Percentiles rank a stretch among this genome's conserved stretches.
phyloP scores from a whole-genome alignment of 179 eudicot genomes.

The Corrigiola litoralis region DNA sequence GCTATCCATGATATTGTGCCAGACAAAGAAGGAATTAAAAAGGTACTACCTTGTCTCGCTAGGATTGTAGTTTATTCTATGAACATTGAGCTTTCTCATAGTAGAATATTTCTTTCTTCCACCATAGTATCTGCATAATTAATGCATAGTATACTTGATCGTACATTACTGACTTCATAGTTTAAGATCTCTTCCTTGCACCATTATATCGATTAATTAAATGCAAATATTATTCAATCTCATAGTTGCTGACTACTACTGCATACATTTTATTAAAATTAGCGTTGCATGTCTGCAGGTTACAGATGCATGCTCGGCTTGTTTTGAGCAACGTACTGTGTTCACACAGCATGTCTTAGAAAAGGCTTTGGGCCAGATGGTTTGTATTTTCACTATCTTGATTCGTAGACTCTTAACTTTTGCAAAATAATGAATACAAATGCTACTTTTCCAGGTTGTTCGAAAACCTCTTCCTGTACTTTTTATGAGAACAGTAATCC shows the following conservation, averaged over 20 bases:
- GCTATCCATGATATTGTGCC: constrained; percentile 95
- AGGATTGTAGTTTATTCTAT: neutral
- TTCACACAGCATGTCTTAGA: constrained; percentile 92
- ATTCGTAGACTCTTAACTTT: neutral
- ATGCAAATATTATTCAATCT: no score
- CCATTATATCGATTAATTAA: no score
- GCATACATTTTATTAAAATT: neutral
- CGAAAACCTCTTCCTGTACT: constrained; percentile 85
- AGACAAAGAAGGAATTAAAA: constrained; percentile 82
- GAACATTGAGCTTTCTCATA: no score
- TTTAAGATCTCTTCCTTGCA: no score
- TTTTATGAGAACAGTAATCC: constrained; percentile 95
- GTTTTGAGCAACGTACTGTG: constrained; percentile 98
- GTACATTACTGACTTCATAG: no score
- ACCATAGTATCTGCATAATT: no score
- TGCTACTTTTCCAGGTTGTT: constrained; percentile 54
- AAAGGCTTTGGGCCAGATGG: constrained; percentile 92
- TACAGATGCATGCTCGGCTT: constrained; percentile 92
- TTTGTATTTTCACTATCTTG: constrained; percentile 20
- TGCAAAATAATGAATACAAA: neutral
- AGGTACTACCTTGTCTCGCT: constrained; percentile 36
- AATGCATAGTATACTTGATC: no score
- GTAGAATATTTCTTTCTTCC: no score
- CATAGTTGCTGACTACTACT: neutral
- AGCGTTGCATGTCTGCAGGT: constrained; percentile 42